These are phyloP conservation scores for Neurospora sp. DNA, from an alignment of 2,329 filamentous ascomycete genomes.

Conservation along the genomic window DNA sequence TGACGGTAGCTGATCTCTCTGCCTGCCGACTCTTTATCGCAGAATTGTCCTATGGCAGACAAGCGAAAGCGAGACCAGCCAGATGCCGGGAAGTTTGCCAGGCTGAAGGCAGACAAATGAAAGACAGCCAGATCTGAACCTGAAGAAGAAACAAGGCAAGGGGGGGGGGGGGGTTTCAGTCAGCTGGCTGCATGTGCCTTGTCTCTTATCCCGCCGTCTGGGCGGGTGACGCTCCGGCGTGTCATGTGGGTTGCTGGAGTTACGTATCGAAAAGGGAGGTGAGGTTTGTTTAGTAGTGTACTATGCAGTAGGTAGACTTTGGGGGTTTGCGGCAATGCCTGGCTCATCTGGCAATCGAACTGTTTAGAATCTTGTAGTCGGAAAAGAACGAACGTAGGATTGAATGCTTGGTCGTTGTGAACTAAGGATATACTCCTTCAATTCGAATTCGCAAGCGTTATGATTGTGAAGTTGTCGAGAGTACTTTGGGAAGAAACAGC, in stretches of 20 bases:
- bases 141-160: not conserved
- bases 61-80: not conserved
- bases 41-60: not conserved
- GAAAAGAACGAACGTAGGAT: not conserved
- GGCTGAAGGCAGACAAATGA: not conserved
- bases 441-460: not conserved
- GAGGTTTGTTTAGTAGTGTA: not conserved
- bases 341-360: not conserved
- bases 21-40: not conserved
- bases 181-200: not conserved
- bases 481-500: not conserved
- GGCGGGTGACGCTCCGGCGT: not conserved
- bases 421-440: not conserved
- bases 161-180: not conserved
- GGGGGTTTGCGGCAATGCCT: not conserved
- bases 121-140: not conserved
- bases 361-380: not conserved
- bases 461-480: not conserved
- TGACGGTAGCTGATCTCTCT: not conserved
- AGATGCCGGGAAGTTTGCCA: not conserved
- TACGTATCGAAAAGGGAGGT: not conserved
- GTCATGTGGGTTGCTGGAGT: not conserved
- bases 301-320: not conserved
- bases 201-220: not conserved
- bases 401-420: not conserved